Base-by-base conservation (phyloP, 2,329 filamentous ascomycete genomes). In the Ceratocystis diversiconidia region DNA sequence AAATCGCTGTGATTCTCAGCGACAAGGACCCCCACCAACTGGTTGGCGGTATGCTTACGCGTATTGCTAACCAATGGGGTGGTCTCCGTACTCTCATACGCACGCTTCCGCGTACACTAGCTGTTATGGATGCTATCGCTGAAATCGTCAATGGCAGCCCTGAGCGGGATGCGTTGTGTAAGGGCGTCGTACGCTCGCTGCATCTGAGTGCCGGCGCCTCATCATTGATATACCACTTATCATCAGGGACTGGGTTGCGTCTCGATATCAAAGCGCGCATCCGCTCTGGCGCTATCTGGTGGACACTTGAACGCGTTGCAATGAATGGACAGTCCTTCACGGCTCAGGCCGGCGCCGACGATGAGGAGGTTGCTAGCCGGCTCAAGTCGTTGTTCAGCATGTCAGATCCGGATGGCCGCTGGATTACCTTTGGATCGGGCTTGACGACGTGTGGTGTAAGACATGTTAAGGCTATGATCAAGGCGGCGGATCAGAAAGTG, bases 1-100 rank as follows among this genome's bases (percentile, higher is more conserved):
- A 65, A 46, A 63, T 67, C n/a, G 43, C 59, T 5, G 55, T 60
- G n/a, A 17, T 67, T n/a, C 63, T 67, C 22, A 79, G 85, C 50
- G 75, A 76, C 15, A 79, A 78, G 12, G 90, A 88, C 70, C 88
- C 88, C 1, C 88, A 91, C 71, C 76, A 86, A 57, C 81, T 85
- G 19, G 79, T 88, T 12, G 75, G 80, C 22, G 82, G 85, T 69
- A 76, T 82, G 57, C 77, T 90, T 67, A 79, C 79, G 64, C 77
- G 75, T 2, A 75, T 85, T 6, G 79, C 85, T 67, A 87, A 87
- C 71, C 76, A 79, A 50, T 72, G 78, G 48, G 76, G 72, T 63
- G 80, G 72, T 70, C 89, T 77, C 71, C 79, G 74, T 70, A 79
- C 70, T 70, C 81, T 78, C 74, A 84, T 77, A 70, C 75, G 73